Evolutionary conservation across 371 early-diverging fungal species (phyloP).

Genomic region (Actinomortierella wolfii): DNA sequence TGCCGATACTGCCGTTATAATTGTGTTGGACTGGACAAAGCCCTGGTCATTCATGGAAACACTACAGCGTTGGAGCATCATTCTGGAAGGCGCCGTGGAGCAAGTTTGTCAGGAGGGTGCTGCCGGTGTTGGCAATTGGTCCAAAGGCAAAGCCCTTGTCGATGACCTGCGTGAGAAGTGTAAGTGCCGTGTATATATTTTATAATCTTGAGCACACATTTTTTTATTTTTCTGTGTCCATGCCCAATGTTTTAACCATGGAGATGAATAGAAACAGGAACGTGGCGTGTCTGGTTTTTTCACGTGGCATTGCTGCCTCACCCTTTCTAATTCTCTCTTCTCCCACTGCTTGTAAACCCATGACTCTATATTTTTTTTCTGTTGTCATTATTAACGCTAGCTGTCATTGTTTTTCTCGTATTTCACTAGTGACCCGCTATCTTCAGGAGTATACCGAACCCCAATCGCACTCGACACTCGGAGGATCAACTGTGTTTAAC

Average conservation of each 20-base stretch:
- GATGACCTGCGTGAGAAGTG: conserved; percentile 77
- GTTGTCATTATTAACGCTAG: not conserved
- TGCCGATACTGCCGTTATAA: conserved; percentile 68
- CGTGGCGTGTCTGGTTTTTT: not conserved
- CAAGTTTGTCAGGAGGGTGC: conserved; percentile 64
- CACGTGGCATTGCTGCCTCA: no score
- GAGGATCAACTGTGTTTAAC: conserved; percentile 14
- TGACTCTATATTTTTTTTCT: conserved; percentile 3
- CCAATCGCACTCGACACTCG: conserved; percentile 26
- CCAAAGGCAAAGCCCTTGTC: conserved; percentile 68
- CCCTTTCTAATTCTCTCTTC: not conserved
- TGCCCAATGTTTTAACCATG: not conserved
- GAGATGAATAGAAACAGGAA: not conserved
- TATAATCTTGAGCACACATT: conserved; percentile 1
- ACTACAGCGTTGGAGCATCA: conserved; percentile 80
- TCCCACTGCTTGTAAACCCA: not conserved
- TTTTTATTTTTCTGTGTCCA: conserved; percentile 1
- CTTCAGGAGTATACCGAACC: conserved; percentile 49
- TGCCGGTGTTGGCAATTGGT: conserved; percentile 55
- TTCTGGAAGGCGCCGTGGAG: conserved; percentile 70
- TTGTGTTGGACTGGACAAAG: conserved; percentile 90
- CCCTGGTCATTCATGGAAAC: conserved; percentile 90
- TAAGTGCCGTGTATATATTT: conserved; percentile 48
- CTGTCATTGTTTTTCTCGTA: not conserved
- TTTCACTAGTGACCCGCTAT: conserved; percentile 30